Evolutionary conservation across 495 filamentous ascomycete genomes (phyloP), one percentile per base, ranked within the genome.

Genomic region (Talaromyces adpressus): DNA sequence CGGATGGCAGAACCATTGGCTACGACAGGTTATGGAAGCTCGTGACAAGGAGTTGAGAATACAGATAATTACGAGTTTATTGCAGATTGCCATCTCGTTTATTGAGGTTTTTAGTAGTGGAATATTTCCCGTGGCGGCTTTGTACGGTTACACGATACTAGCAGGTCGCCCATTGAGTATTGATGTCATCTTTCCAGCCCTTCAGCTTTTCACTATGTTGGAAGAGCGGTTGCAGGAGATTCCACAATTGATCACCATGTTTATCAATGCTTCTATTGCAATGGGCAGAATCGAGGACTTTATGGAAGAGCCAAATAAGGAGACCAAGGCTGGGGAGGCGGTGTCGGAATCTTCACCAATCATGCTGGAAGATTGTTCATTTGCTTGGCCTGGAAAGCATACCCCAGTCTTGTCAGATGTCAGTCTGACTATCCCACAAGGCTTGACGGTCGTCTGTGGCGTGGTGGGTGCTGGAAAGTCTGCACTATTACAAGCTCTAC

Each of bases 391-490:
- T 3, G 88, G 87, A 0, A 84, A 80, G 23, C 61, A 66, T 8
- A 76, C 82, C 32, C 78, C 79, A 6, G 87, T 93, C 1, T 79
- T 96, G 0, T 73, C 80, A 39, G 73, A 89, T 62, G 73, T 96
- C 30, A 83, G 75, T 23, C 65, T 93, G 16, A 73, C 74, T 0
- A 88, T 91, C 54, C 75, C 81, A 1, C 71, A 75, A 4, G 91
- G 91, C 0, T 72, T 94, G 23, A 92, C 88, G 0, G 79, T 88
- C 25, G 72, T 88, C 7, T 80, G 75, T 67, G 91, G 91, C 6
- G 87, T 89, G 65, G 91, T 94, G 0, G 91, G 87, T 3, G 77
- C 89, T 12, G 91, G 91, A 3, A 96, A 96, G 71, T 89, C 89
- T 1, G 90, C 91, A 14, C 74, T 96, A 29, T 74, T 96, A 12